Conservation (phyloP, 2,329 filamentous ascomycete species). For the Paracoccidioides lutzii region DNA sequence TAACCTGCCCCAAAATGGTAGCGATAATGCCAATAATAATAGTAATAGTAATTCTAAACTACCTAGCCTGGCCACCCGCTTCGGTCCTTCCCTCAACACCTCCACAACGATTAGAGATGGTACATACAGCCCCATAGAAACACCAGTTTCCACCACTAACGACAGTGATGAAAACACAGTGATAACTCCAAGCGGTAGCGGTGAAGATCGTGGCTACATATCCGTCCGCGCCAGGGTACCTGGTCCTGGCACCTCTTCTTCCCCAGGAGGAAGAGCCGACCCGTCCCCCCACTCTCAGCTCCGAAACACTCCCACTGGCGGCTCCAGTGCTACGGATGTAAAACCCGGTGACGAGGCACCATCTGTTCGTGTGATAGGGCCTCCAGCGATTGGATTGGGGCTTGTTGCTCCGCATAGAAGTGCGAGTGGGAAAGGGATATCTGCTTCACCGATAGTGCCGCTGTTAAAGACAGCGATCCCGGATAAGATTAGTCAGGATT, state of each 20-base stretch:
- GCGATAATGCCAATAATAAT: neutral
- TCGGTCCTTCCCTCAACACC: neutral
- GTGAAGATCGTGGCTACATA: neutral
- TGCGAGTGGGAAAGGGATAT: neutral
- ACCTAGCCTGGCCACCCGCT: neutral
- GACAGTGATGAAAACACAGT: neutral
- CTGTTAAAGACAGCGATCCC: neutral
- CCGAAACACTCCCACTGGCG: neutral
- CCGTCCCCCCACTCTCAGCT: neutral
- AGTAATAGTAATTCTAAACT: neutral
- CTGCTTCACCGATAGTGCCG: neutral
- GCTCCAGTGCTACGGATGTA: neutral
- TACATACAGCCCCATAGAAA: neutral
- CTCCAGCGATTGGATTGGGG: no score
- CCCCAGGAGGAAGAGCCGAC: neutral
- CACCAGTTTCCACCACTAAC: neutral
- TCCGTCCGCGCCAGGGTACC: neutral
- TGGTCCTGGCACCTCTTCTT: neutral
- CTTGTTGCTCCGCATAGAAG: neutral
- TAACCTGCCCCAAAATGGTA: neutral
- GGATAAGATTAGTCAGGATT: slow-evolving; percentile 4
- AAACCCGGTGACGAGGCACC: neutral
- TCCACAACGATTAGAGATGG: neutral
- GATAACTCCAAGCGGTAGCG: neutral
- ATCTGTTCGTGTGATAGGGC: no score